phyloP scores from a whole-genome alignment of 179 eudicot species.

The Amaranthus tricolor region DNA sequence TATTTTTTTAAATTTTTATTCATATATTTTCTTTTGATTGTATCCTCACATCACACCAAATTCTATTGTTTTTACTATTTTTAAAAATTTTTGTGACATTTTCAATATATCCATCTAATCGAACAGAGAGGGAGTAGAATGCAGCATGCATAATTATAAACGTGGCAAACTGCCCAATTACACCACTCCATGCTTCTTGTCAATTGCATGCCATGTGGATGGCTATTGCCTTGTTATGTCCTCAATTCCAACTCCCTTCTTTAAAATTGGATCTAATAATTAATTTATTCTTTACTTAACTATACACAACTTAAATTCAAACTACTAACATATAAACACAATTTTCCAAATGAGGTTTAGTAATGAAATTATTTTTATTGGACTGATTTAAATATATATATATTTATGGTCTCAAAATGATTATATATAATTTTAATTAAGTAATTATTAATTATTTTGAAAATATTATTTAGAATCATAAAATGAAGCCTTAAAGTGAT shows the following conservation, averaged over 20 bases:
- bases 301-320: background rate
- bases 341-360: background rate
- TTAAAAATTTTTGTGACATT: too few species aligned
- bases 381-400: background rate
- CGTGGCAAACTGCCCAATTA: conserved; percentile 23
- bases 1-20: too few species aligned
- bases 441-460: too few species aligned
- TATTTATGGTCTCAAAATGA: too few species aligned
- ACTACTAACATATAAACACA: background rate
- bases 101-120: too few species aligned
- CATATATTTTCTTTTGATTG: too few species aligned
- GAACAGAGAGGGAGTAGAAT: too few species aligned
- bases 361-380: background rate
- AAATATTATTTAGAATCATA: too few species aligned
- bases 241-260: background rate
- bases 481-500: too few species aligned
- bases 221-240: background rate
- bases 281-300: background rate
- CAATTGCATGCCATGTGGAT: conserved; percentile 20
- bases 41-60: too few species aligned
- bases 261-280: background rate
- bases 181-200: background rate
- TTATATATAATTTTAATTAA: too few species aligned
- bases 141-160: conserved; percentile 12
- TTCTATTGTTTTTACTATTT: too few species aligned